Evolutionary conservation across 257 asterid genomes (phyloP).

Genomic region (Solanum corneliomulleri): DNA sequence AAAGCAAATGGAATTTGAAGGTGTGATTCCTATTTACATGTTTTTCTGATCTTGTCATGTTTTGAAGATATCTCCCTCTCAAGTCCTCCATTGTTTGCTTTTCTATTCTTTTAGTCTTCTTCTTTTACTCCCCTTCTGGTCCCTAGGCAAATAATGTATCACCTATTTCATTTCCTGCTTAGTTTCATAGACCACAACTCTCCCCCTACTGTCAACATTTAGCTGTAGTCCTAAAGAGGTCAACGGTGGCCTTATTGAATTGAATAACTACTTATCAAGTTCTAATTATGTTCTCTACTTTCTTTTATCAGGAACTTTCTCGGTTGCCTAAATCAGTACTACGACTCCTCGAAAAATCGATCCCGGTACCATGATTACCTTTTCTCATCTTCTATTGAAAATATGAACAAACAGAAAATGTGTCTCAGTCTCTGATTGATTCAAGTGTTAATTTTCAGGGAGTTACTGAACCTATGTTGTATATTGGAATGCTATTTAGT

Average conservation of each 20-base stretch:
- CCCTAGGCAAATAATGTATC: background rate
- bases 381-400: background rate
- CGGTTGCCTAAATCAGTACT: constrained; percentile 72
- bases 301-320: constrained; percentile 67
- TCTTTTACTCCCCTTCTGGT: background rate
- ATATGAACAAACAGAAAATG: background rate
- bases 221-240: background rate
- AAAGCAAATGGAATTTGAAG: constrained; percentile 98
- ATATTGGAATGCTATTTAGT: constrained; percentile 95
- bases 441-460: constrained; percentile 45
- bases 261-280: background rate
- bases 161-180: background rate
- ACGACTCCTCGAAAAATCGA: constrained; percentile 82
- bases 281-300: background rate
- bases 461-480: constrained; percentile 98
- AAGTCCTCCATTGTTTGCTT: background rate
- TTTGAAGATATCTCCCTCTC: background rate
- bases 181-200: background rate
- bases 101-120: background rate
- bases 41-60: background rate
- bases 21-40: constrained; percentile 24
- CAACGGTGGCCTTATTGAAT: background rate
- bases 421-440: background rate
- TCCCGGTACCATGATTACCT: constrained; percentile 47
- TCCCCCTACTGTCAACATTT: background rate